These are phyloP conservation scores for Fusarium denticulatum DNA, from an alignment of 2,329 filamentous ascomycete species.

Conservation along the genomic window DNA sequence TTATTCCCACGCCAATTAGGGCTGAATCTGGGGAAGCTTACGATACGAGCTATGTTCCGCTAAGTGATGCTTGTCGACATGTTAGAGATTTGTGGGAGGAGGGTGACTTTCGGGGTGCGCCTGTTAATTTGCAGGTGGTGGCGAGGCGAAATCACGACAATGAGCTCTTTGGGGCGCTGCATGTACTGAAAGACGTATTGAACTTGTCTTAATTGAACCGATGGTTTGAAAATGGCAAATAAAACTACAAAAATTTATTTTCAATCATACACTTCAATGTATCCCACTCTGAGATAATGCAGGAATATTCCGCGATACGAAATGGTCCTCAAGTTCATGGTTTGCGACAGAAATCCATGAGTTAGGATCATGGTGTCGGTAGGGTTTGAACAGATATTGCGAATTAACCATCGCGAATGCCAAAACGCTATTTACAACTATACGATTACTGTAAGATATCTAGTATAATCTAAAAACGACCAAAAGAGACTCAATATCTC, in stretches of 20 bases:
- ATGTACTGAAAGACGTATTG: slow-evolving; percentile 28
- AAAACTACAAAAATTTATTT: accelerated
- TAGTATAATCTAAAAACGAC: background rate
- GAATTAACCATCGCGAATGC: background rate
- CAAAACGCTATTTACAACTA: background rate
- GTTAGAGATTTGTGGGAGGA: slow-evolving; percentile 48
- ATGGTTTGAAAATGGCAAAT: too few relatives aligned
- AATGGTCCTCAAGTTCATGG: accelerated
- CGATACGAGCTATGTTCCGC: slow-evolving; percentile 29
- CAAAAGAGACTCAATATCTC: background rate
- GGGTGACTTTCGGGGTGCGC: slow-evolving; percentile 48
- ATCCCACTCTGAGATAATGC: accelerated
- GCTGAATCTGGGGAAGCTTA: slow-evolving; percentile 45
- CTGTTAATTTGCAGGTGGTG: slow-evolving; percentile 48
- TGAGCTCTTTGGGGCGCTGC: slow-evolving; percentile 46
- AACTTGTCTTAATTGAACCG: background rate
- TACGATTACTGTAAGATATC: background rate
- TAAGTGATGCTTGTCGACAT: slow-evolving; percentile 46
- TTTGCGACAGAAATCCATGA: accelerated
- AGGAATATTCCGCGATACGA: background rate
- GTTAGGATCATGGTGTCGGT: background rate
- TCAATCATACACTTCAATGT: background rate
- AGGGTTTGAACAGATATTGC: background rate
- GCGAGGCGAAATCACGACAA: slow-evolving; percentile 49
- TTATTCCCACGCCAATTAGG: slow-evolving; percentile 39